These are phyloP conservation scores for Skeletonema costatum DNA, from an alignment of 108 stramenopile genomes.

Conservation along the genomic window DNA sequence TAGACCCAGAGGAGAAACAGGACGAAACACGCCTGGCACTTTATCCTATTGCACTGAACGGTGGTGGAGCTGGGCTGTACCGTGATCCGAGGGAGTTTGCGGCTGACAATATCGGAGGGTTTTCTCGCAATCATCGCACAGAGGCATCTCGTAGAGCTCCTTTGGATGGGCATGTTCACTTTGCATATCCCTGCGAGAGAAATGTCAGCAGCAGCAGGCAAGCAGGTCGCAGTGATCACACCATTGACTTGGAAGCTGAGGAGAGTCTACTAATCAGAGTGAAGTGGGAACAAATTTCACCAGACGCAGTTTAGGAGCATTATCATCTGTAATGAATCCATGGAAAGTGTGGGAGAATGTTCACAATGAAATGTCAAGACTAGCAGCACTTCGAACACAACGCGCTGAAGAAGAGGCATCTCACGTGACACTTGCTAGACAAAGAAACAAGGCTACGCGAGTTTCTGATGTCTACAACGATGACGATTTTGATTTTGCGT, in stretches of 20 bases:
- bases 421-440: conserved; percentile 44
- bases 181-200: conserved; percentile 23
- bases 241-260: conserved; percentile 15
- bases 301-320: conserved; percentile 6
- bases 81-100: conserved; percentile 50
- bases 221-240: not conserved
- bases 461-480: conserved; percentile 49
- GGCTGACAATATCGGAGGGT: conserved; percentile 8
- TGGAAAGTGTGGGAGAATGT: conserved; percentile 45
- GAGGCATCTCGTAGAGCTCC: conserved; percentile 27
- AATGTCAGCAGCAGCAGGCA: not conserved
- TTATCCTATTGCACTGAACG: conserved; percentile 56
- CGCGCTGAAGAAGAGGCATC: conserved; percentile 40
- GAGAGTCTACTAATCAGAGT: conserved; percentile 8
- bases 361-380: conserved; percentile 49
- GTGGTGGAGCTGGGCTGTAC: conserved; percentile 53
- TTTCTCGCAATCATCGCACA: conserved; percentile 27
- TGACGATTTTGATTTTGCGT: conserved; percentile 79
- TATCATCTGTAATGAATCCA: conserved; percentile 31
- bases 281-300: conserved; percentile 13
- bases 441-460: conserved; percentile 37
- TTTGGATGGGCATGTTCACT: conserved; percentile 34
- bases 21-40: conserved; percentile 29
- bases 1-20: conserved; percentile 24
- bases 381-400: conserved; percentile 27